phyloP scores from a whole-genome alignment of 108 stramenopile genomes.

The Cylindrotheca closterium region DNA sequence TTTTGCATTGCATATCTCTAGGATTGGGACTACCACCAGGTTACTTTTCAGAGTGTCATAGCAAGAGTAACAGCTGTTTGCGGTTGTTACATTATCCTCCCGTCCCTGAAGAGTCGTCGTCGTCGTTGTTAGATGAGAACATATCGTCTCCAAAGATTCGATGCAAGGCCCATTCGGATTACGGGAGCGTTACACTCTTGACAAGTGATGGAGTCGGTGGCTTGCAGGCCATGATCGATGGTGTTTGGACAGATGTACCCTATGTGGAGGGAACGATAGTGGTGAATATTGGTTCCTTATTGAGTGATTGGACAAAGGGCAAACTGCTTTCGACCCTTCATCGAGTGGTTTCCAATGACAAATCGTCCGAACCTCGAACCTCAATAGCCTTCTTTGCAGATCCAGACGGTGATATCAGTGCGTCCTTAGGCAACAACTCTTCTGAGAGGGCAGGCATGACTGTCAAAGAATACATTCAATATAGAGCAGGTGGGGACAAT shows the following conservation, averaged over 20 bases:
- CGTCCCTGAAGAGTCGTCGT: conserved; percentile 2
- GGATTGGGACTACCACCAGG: conserved; percentile 47
- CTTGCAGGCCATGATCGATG: conserved; percentile 45
- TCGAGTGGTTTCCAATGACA: conserved; percentile 51
- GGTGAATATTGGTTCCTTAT: conserved; percentile 62
- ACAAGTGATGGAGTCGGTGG: conserved; percentile 65
- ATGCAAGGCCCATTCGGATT: conserved; percentile 79
- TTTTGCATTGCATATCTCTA: conserved; percentile 49
- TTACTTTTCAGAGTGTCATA: conserved; percentile 48
- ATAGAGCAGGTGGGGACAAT: conserved; percentile 53
- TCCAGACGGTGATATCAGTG: conserved; percentile 48
- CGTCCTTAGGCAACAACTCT: conserved; percentile 8
- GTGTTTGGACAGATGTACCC: conserved; percentile 56
- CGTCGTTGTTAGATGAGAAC: neutral
- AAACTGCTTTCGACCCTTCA: conserved; percentile 61
- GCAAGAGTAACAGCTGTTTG: conserved; percentile 47
- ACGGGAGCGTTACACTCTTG: conserved; percentile 64
- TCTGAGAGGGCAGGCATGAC: conserved; percentile 5
- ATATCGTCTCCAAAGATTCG: conserved; percentile 16
- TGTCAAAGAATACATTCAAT: conserved; percentile 63
- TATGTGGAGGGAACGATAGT: conserved; percentile 52
- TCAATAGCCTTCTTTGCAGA: conserved; percentile 76
- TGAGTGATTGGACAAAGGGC: conserved; percentile 56
- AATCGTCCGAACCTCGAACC: conserved; percentile 17
- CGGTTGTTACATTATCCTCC: conserved; percentile 49